A percentile compares a stretch with the other conserved stretches of the same genome.
Conservation (phyloP, 768 basidiomycete genomes). For the Dioszegia aurantiaca region DNA sequence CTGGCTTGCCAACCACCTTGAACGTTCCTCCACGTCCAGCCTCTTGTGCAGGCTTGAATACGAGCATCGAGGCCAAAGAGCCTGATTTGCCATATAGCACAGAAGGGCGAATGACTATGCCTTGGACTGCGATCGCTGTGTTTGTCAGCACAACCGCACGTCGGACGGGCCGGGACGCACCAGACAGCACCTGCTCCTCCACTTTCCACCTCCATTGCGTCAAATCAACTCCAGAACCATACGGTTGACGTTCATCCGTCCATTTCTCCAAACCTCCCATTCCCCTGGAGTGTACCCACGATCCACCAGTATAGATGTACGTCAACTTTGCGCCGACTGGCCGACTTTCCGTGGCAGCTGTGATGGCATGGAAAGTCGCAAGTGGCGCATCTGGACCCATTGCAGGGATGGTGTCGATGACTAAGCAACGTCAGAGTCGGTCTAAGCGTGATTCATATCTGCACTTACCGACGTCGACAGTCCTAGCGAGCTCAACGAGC, state of each 20-base stretch:
- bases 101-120: slow-evolving; percentile 57
- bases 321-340: slow-evolving; percentile 53
- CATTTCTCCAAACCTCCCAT: slow-evolving; percentile 50
- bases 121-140: slow-evolving; percentile 52
- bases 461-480: slow-evolving; percentile 35
- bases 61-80: slow-evolving; percentile 50
- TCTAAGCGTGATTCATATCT: background rate
- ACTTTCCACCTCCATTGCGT: slow-evolving; percentile 29
- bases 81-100: slow-evolving; percentile 56
- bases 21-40: slow-evolving; percentile 52
- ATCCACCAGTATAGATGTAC: slow-evolving; percentile 57
- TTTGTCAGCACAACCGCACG: no score
- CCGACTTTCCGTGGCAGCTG: slow-evolving; percentile 16
- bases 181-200: slow-evolving; percentile 25
- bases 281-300: slow-evolving; percentile 54
- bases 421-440: slow-evolving; percentile 7
- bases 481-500: slow-evolving; percentile 23
- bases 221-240: slow-evolving; percentile 16
- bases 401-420: slow-evolving; percentile 42
- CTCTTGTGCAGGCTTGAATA: slow-evolving; percentile 50
- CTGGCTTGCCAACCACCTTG: slow-evolving; percentile 45
- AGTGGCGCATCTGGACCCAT: slow-evolving; percentile 43
- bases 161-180: no score
- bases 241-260: slow-evolving; percentile 37
- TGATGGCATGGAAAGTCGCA: slow-evolving; percentile 22